phyloP scores from a whole-genome alignment of 176 grass and related monocot species.

The Cenchrus purpureus region DNA sequence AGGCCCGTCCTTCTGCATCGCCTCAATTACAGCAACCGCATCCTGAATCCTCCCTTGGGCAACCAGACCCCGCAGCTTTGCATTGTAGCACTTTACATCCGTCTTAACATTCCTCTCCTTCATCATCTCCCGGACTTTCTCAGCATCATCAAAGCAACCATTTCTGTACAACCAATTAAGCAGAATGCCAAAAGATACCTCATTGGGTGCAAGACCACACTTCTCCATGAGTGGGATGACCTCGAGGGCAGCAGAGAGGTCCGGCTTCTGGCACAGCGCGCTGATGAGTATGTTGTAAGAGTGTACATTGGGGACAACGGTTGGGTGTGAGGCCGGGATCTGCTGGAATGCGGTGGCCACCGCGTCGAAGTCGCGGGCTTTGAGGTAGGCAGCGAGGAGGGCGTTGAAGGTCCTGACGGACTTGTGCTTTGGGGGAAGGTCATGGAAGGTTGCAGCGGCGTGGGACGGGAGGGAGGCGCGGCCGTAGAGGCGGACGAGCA shows the following conservation, averaged over 20 bases:
- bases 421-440: constrained; percentile 42
- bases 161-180: constrained; percentile 56
- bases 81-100: constrained; percentile 53
- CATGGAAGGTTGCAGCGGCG: constrained; percentile 44
- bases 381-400: constrained; percentile 43
- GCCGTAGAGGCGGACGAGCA: constrained; percentile 65
- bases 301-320: constrained; percentile 16
- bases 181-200: constrained; percentile 52
- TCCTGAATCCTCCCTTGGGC: constrained; percentile 42
- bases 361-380: constrained; percentile 17
- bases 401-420: constrained; percentile 52
- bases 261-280: constrained; percentile 37
- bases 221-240: constrained; percentile 60
- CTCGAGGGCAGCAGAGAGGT: constrained; percentile 53
- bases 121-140: constrained; percentile 66
- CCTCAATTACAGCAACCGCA: constrained; percentile 46
- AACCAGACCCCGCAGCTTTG: constrained; percentile 66
- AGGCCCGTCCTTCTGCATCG: constrained; percentile 50
- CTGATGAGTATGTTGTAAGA: constrained; percentile 65
- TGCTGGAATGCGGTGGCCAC: constrained; percentile 39
- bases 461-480: constrained; percentile 59
- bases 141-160: constrained; percentile 34
- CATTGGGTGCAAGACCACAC: constrained; percentile 37
- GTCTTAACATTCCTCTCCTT: constrained; percentile 55
- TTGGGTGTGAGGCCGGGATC: constrained; percentile 37